Base-by-base conservation (phyloP, 139 green algal genomes). In the Chlamydomonas applanata region DNA sequence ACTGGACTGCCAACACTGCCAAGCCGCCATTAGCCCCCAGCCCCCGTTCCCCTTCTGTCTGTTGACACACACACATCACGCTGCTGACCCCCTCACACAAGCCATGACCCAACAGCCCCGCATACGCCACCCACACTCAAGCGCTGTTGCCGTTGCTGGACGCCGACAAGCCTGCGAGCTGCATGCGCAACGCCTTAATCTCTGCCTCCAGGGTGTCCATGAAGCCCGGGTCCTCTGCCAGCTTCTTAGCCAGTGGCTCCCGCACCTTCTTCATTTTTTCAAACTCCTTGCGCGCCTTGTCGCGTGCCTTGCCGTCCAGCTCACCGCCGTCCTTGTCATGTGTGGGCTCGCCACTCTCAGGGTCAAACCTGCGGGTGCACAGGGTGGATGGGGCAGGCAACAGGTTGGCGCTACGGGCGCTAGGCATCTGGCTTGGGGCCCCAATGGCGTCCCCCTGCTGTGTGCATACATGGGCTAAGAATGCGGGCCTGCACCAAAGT, bases 281-380 rank as follows among this genome's bases (percentile, higher is more conserved):
- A 7, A 90, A 53, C 49, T 93, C 89, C 76, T 95, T 94, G 54
- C 78, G 85, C 0, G 86, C 91, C 78, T 94, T 94, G 63, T 90
- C 91, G 22, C 79, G 68, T 4, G 82, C 81, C 83, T 94, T 94
- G 60, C 78, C 88, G 33, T 94, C 90, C 66, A 98, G 77, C 57
- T 75, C 75, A 14, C 78, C 78, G 35, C 94, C 94, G 2, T 94
- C 88, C 46, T 87, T 89, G 79, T 95, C 85, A 49, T 93, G 85
- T 3, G 91, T 97, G 32, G 94, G 94, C 25, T 95, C 77, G 1
- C 91, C 90, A 29, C 34, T 84, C 3, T 83, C 86, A 2, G 65
- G 80, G 60, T 95, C 83, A 78, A 90, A 95, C 59, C 40, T 49
- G 40, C 11, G 40, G 40, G 40, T 49, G 40, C 40, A 49, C 24